phyloP scores from a whole-genome alignment of 2,329 filamentous ascomycete genomes.

The Onygenales sp. region DNA sequence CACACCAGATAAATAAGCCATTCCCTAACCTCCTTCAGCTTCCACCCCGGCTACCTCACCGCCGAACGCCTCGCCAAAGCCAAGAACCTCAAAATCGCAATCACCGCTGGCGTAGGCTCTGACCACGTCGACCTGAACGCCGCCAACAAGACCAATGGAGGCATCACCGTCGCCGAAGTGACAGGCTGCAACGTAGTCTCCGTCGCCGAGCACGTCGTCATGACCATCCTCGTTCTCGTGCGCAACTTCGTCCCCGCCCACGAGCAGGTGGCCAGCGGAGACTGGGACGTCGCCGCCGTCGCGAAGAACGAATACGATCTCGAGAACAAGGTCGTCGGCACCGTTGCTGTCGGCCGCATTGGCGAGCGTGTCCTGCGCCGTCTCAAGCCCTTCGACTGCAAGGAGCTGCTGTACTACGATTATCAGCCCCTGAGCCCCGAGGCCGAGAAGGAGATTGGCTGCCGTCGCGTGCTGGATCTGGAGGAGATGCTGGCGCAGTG shows the following conservation, averaged over 20 bases:
- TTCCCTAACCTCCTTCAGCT: slow-evolving; percentile 43
- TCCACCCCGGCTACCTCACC: slow-evolving; percentile 97
- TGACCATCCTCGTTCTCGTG: slow-evolving; percentile 93
- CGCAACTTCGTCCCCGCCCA: slow-evolving; percentile 98
- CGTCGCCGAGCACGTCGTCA: slow-evolving; percentile 96
- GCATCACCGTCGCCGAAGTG: slow-evolving; percentile 93
- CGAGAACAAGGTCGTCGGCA: slow-evolving; percentile 94
- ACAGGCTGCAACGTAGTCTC: slow-evolving; percentile 98
- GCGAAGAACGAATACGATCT: slow-evolving; percentile 99
- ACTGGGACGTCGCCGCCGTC: slow-evolving; percentile 91
- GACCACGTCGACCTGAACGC: slow-evolving; percentile 97
- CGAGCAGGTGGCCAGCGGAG: slow-evolving; percentile 78
- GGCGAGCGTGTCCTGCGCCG: slow-evolving; percentile 95
- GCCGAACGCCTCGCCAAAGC: slow-evolving; percentile 93
- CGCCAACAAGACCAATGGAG: slow-evolving; percentile 97
- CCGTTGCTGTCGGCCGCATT: slow-evolving; percentile 93
- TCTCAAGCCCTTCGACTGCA: slow-evolving; percentile 97
- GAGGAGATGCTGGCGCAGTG: slow-evolving; percentile 93
- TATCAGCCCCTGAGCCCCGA: slow-evolving; percentile 88
- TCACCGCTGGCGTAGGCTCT: slow-evolving; percentile 96
- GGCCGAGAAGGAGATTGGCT: slow-evolving; percentile 91
- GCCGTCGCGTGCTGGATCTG: slow-evolving; percentile 74
- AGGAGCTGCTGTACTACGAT: slow-evolving; percentile 98
- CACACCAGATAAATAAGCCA: background rate
- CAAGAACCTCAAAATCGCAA: slow-evolving; percentile 95